These are phyloP conservation scores for Colletotrichum agaves DNA, from an alignment of 2,329 filamentous ascomycete species.

Conservation along the genomic window DNA sequence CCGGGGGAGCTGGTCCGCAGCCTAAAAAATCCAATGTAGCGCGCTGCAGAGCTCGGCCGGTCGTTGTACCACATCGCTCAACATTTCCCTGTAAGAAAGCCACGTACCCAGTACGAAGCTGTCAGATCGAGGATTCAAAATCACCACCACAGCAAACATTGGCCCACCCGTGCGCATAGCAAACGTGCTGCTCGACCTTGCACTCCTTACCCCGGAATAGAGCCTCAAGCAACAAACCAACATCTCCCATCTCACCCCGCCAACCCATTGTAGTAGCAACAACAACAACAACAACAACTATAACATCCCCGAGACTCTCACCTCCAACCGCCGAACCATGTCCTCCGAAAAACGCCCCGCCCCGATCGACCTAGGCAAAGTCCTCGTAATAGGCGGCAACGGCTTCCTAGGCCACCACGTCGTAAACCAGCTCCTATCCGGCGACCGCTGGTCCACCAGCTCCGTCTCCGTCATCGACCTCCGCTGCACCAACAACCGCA, in stretches of 20 bases:
- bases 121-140: slow-evolving; percentile 13
- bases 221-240: slow-evolving; percentile 1
- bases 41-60: slow-evolving; percentile 20
- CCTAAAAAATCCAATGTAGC: slow-evolving; percentile 28
- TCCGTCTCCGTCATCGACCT: slow-evolving; percentile 79
- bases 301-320: neutral
- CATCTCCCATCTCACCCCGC: neutral
- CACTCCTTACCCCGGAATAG: slow-evolving; percentile 24
- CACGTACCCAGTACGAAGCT: slow-evolving; percentile 26
- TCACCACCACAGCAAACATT: slow-evolving; percentile 17
- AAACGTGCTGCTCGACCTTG: neutral
- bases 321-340: slow-evolving; percentile 14
- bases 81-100: neutral
- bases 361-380: slow-evolving; percentile 66
- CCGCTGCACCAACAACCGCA: slow-evolving; percentile 76
- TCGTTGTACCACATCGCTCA: neutral
- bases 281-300: too few species aligned
- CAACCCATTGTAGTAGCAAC: neutral
- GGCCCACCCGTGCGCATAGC: slow-evolving; percentile 9
- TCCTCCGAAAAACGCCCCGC: slow-evolving; percentile 47
- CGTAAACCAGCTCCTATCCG: slow-evolving; percentile 75
- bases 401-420: slow-evolving; percentile 88
- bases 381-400: slow-evolving; percentile 84
- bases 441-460: slow-evolving; percentile 52
- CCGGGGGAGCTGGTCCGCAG: slow-evolving; percentile 16